Percentiles rank a stretch among this genome's conserved stretches.
These are phyloP conservation scores for Penicillium antarcticum DNA, from an alignment of 495 filamentous ascomycete genomes.

Conservation along the genomic window DNA sequence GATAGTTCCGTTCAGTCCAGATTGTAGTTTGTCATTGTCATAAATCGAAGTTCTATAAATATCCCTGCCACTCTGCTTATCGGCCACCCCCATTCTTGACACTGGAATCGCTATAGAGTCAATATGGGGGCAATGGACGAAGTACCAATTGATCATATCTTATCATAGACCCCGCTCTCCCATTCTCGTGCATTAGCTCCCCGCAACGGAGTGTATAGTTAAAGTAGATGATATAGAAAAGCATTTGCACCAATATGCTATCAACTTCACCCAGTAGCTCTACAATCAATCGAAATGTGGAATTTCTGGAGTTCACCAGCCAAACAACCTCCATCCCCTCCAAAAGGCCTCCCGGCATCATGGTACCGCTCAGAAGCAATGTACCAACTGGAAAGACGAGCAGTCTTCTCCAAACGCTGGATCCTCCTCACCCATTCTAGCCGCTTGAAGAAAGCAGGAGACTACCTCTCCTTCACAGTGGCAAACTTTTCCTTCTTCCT, in stretches of 20 bases:
- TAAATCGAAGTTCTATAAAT: not conserved
- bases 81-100: too few relatives aligned
- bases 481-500: conserved; percentile 43
- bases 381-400: conserved; percentile 48
- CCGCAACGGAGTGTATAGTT: too few relatives aligned
- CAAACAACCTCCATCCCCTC: conserved; percentile 26
- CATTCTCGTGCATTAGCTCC: not conserved
- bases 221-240: too few relatives aligned
- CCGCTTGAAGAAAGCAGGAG: conserved; percentile 29
- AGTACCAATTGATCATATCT: not conserved
- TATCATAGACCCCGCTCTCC: not conserved
- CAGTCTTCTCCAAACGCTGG: conserved; percentile 44
- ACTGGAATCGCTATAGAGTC: too few relatives aligned
- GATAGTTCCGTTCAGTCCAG: conserved; percentile 12
- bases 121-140: too few relatives aligned
- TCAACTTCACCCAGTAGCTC: not conserved
- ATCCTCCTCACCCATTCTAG: conserved; percentile 23
- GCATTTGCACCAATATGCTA: too few relatives aligned
- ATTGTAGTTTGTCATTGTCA: conserved; percentile 8
- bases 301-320: conserved; percentile 53
- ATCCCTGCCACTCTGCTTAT: not conserved
- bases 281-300: conserved; percentile 46
- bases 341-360: conserved; percentile 35
- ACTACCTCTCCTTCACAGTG: conserved; percentile 28
- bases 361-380: conserved; percentile 47